Evolutionary conservation across 805 yeast genomes (phyloP), one percentile per base, ranked within the genome.

Genomic region (Candida nanaspora): DNA sequence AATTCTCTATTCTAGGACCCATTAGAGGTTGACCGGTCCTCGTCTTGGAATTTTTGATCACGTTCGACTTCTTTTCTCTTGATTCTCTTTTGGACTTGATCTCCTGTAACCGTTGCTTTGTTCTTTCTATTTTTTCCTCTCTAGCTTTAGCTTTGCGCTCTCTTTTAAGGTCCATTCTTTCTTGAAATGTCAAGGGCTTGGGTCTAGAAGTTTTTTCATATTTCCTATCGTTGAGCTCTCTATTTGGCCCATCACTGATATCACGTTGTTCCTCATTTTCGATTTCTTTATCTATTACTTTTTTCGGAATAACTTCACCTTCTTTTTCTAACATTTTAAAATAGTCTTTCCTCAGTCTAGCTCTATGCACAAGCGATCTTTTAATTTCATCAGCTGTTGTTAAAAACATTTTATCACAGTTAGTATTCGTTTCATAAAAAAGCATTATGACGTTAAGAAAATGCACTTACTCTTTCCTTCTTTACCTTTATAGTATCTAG

Each of bases 1-100:
- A 65, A 50, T 78, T 76, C 41, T 78, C 81, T 43, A 89, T 86
- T 60, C 94, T 76, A 14, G 96, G 94, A 0, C 87, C 96, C 91
- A 89, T 86, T 35, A 76, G 62, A 2, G 97, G 97, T 59, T 89
- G 98, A 0, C 98, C 98, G 3, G 66, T 56, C 51, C 69, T 69
- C 1, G 95, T 89, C 46, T 68, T 79, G 7, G 63, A 49, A 43
- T 72, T 68, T 8, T 69, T 63, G 39, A 80, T 49, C 19, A 52
- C 57, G 30, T 52, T 51, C 23, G 71, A 65, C 49, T 71, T 73
- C 27, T 51, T 64, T 55, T 66, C 73, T 51, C 73, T 62, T 33
- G 53, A 65, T 53, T 60, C 69, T 44, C 65, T 76, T 53, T 58
- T 57, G 50, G 53, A 62, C 33, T 66, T 66, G 44, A 65, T 54